A percentile compares a stretch with the other conserved stretches of the same genome.
These are phyloP conservation scores for Rhynchosporium agropyri DNA, from an alignment of 2,329 filamentous ascomycete species.

Conservation along the genomic window DNA sequence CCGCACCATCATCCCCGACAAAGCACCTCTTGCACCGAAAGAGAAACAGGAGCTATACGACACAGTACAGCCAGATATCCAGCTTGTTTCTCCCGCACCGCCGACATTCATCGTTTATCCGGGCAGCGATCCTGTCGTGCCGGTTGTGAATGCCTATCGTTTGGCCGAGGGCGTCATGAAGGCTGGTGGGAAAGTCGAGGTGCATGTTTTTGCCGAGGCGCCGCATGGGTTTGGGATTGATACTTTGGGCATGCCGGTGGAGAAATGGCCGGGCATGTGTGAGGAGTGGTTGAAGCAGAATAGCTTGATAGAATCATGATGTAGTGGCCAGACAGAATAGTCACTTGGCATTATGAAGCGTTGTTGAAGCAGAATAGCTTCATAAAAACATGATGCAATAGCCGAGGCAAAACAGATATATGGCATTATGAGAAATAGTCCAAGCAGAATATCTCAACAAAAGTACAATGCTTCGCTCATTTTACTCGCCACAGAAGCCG, in stretches of 20 bases:
- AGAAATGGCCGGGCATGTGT: slow-evolving; percentile 15
- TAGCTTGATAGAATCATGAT: not conserved
- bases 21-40: slow-evolving; percentile 13
- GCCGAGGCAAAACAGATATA: no score
- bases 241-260: slow-evolving; percentile 13
- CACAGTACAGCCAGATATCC: slow-evolving; percentile 16
- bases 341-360: not conserved
- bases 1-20: slow-evolving; percentile 18
- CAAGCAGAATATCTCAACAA: no score
- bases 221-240: slow-evolving; percentile 20
- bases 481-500: no score
- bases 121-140: slow-evolving; percentile 17
- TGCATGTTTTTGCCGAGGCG: slow-evolving; percentile 20
- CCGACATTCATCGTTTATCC: slow-evolving; percentile 19
- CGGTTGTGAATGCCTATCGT: slow-evolving; percentile 16
- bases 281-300: slow-evolving; percentile 20
- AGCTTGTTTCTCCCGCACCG: slow-evolving; percentile 8
- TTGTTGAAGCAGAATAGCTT: no score
- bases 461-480: no score
- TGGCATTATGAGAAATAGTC: no score
- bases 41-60: slow-evolving; percentile 19
- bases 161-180: slow-evolving; percentile 11
- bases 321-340: not conserved
- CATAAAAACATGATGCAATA: no score
- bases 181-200: slow-evolving; percentile 17